Evolutionary conservation across 306 rosid species (phyloP).

Genomic region (Quillaja saponaria): DNA sequence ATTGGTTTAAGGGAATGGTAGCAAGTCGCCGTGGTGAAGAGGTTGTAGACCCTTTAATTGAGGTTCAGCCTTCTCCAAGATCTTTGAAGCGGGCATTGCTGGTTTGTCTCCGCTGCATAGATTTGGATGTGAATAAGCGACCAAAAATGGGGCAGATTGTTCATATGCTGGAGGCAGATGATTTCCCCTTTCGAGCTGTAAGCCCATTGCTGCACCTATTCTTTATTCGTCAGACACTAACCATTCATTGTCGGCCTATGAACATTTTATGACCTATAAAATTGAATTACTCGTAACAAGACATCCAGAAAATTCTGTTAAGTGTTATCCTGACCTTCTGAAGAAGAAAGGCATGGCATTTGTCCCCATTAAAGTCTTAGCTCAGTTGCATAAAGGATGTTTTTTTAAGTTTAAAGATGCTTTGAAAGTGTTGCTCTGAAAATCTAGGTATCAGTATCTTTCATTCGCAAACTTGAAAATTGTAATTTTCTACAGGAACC

Average conservation of each 20-base stretch:
- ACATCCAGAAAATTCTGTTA: slow-evolving; percentile 1
- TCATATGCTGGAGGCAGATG: slow-evolving; percentile 97
- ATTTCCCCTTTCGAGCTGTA: slow-evolving; percentile 87
- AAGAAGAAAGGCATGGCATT: too few relatives aligned
- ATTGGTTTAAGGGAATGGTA: slow-evolving; percentile 93
- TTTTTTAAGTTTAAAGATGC: slow-evolving; percentile 5
- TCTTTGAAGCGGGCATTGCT: slow-evolving; percentile 79
- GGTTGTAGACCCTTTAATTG: slow-evolving; percentile 73
- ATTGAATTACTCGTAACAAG: neutral
- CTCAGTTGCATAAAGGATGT: neutral
- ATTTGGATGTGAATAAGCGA: slow-evolving; percentile 78
- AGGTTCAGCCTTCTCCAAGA: slow-evolving; percentile 71
- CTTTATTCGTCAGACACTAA: neutral
- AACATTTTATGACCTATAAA: neutral
- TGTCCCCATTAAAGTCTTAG: too few relatives aligned
- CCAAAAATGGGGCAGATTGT: slow-evolving; percentile 98
- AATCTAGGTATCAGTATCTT: too few relatives aligned
- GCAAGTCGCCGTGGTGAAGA: slow-evolving; percentile 86
- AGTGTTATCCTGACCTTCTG: too few relatives aligned
- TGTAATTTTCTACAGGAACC: slow-evolving; percentile 71
- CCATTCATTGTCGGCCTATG: too few relatives aligned
- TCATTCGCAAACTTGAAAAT: too few relatives aligned
- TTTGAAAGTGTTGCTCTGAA: slow-evolving; percentile 11
- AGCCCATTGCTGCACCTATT: slow-evolving; percentile 26
- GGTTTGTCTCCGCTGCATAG: slow-evolving; percentile 87